Evolutionary conservation across 148 eudicot genomes (phyloP), one percentile per base, ranked within the genome.

Genomic region (Nepenthes gracilis): DNA sequence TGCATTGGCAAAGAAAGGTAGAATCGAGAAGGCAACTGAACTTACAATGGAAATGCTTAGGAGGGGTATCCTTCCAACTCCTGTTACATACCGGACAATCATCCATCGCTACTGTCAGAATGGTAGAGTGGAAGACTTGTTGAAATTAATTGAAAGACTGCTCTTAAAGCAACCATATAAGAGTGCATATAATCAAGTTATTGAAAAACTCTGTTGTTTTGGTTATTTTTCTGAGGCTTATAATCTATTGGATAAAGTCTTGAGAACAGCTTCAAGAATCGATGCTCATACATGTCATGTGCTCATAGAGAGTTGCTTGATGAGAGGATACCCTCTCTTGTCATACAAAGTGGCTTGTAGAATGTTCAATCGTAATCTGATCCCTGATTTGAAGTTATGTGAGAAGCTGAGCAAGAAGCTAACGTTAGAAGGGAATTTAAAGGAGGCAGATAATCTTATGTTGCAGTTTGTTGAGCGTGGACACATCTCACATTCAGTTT

Each of bases 361-460:
- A 12, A 72, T 72, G 80, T 72, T 72, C 33, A 61, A 69, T 36
- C 65, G 75, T 33, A 76, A 72, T 53, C 33, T 76, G 67, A 38
- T 64, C 15, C 75, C 73, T 36, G 73, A 72, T 60, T 57, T 72
- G 38, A 72, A 68, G 64, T 40, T 76, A 35, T 76, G 80, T 54
- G 67, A 68, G 58, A 65, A 49, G 63, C 51, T 76, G 36, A 67
- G 76, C 47, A 55, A 61, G 70, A 72, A 62, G n/a, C 56, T 76
- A 65, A 71, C 65, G 57, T 52, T 64, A 35, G 73, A 76, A 51
- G 73, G 80, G 53, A 67, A 64, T 34, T 53, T 34, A 23, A 47
- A 68, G 45, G 80, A 76, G 67, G 76, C 80, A n/a, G 58, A 76
- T 53, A 72, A 68, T 68, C 80, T 72, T 50, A 68, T 72, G 76